Evolutionary conservation across 805 yeast genomes (phyloP).

Genomic region (Starmerella vitae): DNA sequence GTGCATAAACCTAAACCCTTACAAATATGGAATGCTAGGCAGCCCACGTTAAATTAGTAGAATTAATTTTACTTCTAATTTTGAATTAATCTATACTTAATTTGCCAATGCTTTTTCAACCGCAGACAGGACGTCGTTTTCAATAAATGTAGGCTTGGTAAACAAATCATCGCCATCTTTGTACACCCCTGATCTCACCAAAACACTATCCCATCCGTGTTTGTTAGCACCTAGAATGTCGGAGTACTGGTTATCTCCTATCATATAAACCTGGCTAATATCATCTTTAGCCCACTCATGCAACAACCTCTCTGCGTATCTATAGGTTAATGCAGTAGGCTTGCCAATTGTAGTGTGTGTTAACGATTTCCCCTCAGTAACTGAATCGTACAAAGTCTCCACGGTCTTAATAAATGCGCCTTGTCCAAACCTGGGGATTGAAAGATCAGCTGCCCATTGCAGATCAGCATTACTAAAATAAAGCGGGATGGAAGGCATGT

Average conservation of each 20-base stretch:
- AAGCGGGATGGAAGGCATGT: conserved; percentile 68
- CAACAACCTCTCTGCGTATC: conserved; percentile 67
- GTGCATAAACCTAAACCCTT: too few relatives aligned
- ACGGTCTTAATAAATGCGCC: conserved; percentile 85
- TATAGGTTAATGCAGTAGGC: conserved; percentile 78
- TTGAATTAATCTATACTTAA: too few relatives aligned
- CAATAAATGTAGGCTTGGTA: conserved; percentile 38
- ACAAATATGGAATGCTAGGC: too few relatives aligned
- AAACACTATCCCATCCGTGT: conserved; percentile 78
- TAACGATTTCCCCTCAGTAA: conserved; percentile 60
- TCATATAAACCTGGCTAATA: conserved; percentile 65
- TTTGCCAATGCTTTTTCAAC: conserved; percentile 27
- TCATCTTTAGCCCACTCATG: conserved; percentile 40
- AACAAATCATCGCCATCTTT: conserved; percentile 34
- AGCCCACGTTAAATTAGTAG: too few relatives aligned
- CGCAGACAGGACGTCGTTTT: conserved; percentile 40
- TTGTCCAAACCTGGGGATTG: conserved; percentile 77
- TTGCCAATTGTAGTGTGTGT: conserved; percentile 77
- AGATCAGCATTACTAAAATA: conserved; percentile 87
- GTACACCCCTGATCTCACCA: conserved; percentile 83
- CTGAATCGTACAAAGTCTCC: conserved; percentile 72
- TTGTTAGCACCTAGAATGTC: conserved; percentile 82
- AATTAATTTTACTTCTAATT: too few relatives aligned
- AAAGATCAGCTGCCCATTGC: conserved; percentile 84
- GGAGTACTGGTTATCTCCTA: conserved; percentile 91